Evolutionary conservation across 441 rosid genomes (phyloP).

Genomic region (Sinapis alba): DNA sequence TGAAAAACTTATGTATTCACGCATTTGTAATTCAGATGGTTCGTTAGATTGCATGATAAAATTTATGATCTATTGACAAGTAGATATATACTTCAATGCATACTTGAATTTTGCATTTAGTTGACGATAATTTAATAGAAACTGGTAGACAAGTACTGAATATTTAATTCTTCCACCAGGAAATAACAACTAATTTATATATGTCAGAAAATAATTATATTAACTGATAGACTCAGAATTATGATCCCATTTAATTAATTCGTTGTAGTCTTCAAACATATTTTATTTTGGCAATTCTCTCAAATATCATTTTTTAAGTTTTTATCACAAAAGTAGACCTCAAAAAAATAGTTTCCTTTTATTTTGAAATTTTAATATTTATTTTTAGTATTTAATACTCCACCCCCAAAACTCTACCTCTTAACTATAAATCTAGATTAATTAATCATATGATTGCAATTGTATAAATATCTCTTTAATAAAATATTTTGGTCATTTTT

Average conservation of each 20-base stretch:
- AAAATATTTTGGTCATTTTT: too few relatives aligned
- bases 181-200: constrained; percentile 37
- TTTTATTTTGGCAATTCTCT: too few relatives aligned
- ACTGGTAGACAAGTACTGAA: constrained; percentile 54
- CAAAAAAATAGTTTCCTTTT: too few relatives aligned
- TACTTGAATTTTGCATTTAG: constrained; percentile 70
- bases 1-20: not conserved
- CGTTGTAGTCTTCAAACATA: constrained; percentile 16
- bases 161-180: constrained; percentile 40
- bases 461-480: too few relatives aligned
- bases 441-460: too few relatives aligned
- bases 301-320: too few relatives aligned
- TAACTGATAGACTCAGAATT: not conserved
- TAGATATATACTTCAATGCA: constrained; percentile 44
- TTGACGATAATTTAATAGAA: constrained; percentile 60
- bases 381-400: too few relatives aligned
- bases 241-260: constrained; percentile 24
- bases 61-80: constrained; percentile 24
- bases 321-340: too few relatives aligned
- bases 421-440: too few relatives aligned
- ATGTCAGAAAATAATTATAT: constrained; percentile 22
- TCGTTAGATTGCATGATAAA: constrained; percentile 10
- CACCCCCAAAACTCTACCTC: too few relatives aligned
- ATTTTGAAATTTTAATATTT: too few relatives aligned
- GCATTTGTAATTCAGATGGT: constrained; percentile 1